A percentile compares a stretch with the other conserved stretches of the same genome.
phyloP scores from a whole-genome alignment of 2,329 filamentous ascomycete genomes.

The Ophiostoma pallidulum region DNA sequence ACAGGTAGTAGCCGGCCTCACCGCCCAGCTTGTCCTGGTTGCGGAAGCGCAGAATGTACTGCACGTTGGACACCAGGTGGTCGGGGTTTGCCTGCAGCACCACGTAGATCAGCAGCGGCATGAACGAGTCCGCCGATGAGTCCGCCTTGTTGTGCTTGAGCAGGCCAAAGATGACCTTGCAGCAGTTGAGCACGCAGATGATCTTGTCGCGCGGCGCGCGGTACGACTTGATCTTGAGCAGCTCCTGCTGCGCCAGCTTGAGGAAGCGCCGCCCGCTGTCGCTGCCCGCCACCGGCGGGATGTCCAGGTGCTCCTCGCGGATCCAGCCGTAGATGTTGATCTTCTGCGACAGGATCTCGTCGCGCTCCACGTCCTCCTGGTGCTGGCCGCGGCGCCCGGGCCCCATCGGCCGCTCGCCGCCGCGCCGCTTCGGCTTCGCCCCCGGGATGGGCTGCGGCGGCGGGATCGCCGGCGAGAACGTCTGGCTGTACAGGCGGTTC shows the following conservation, averaged over 20 bases:
- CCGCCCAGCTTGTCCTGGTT: slow-evolving; percentile 96
- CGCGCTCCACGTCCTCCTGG: slow-evolving; percentile 93
- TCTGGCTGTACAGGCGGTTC: slow-evolving; percentile 93
- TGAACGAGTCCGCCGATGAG: slow-evolving; percentile 92
- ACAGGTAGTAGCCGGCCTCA: slow-evolving; percentile 97
- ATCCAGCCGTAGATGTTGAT: slow-evolving; percentile 97
- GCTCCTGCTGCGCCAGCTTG: slow-evolving; percentile 81
- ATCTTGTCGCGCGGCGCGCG: slow-evolving; percentile 96
- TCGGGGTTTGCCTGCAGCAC: slow-evolving; percentile 91
- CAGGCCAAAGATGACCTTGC: slow-evolving; percentile 97
- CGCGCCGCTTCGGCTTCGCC: slow-evolving; percentile 58
- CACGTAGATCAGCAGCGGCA: slow-evolving; percentile 90
- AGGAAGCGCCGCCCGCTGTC: slow-evolving; percentile 85
- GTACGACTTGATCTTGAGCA: slow-evolving; percentile 94
- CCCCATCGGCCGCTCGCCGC: slow-evolving; percentile 58
- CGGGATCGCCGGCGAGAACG: slow-evolving; percentile 89
- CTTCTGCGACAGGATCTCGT: slow-evolving; percentile 93
- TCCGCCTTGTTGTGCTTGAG: slow-evolving; percentile 88
- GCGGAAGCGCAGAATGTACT: slow-evolving; percentile 93
- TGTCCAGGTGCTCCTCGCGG: slow-evolving; percentile 85
- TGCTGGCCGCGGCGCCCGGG: slow-evolving; percentile 89
- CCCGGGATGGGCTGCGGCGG: slow-evolving; percentile 64
- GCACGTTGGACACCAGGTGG: slow-evolving; percentile 91
- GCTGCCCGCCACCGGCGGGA: slow-evolving; percentile 67
- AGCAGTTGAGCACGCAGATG: slow-evolving; percentile 95